Evolutionary conservation across 148 eudicot genomes (phyloP), one percentile per base, ranked within the genome.

Genomic region (Talinum fruticosum): DNA sequence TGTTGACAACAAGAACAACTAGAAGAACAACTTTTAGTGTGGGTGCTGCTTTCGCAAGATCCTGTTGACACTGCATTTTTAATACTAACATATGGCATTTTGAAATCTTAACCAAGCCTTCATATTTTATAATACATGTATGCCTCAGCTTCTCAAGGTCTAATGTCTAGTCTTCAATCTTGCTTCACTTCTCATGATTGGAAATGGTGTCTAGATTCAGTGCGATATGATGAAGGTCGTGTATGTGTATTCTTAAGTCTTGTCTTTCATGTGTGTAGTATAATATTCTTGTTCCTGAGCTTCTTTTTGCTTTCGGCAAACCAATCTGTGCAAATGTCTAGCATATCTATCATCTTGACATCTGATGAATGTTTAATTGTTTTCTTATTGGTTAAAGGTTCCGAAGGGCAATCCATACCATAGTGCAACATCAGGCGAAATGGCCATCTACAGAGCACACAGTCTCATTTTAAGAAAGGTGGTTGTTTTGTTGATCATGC

Each of bases 401-500:
- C 97, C 97, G 3, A 96, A 89, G 82, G 99, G 99, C 66, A 96
- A 96, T 81, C 99, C 97, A 37, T 96, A 93, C 81, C 97, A 96
- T 83, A 96, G 99, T 87, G 94, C 99, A 77, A 96, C 99, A 47
- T 96, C 99, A 29, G 99, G 99, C 64, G 99, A 96, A 78, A 88
- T 87, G 88, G 92, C 94, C 41, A 89, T 96, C 57, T 96, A 96
- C 82, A 86, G 86, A 74, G 94, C 97, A 33, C 89, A 96, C 84
- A 90, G 97, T 89, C 88, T 85, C 65, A 91, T 93, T 66, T 84
- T 96, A 78, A 87, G 85, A 72, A 90, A 87, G 97, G 99, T 96
- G 84, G 29, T 70, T 73, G 10, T 36, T 24, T 71, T 45, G 8
- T 68, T 69, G 49, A 41, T 51, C 57, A 23, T 53, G 51, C 35